A percentile compares a stretch with the other conserved stretches of the same genome.
Conservation (phyloP, 768 basidiomycete species). For the Russula vinacea region DNA sequence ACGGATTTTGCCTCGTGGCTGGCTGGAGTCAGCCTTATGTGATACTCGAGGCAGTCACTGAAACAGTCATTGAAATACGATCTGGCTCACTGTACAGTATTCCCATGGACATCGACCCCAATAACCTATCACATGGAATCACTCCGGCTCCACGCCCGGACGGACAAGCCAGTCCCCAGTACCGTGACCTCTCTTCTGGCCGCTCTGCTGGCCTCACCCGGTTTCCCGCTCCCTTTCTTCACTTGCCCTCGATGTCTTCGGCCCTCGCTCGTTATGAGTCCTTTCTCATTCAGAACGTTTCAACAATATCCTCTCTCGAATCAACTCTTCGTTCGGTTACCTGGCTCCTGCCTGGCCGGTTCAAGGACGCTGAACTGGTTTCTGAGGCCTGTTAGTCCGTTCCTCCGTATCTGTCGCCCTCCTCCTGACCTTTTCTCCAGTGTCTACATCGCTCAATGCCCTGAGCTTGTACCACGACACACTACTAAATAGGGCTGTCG, state of each 20-base stretch:
- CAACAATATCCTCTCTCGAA: conserved; percentile 84
- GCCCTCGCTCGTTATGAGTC: conserved; percentile 72
- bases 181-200: background rate
- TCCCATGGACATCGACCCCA: background rate
- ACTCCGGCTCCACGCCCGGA: background rate
- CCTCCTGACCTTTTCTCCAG: conserved; percentile 41
- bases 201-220: background rate
- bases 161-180: background rate
- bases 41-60: background rate
- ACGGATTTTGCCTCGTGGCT: conserved; percentile 21
- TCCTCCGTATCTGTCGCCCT: conserved; percentile 22
- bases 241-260: conserved; percentile 50
- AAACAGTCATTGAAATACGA: background rate
- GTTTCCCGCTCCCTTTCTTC: background rate
- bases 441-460: conserved; percentile 82
- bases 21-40: conserved; percentile 9
- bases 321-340: conserved; percentile 84
- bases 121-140: background rate
- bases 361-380: conserved; percentile 95
- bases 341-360: conserved; percentile 94
- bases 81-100: background rate
- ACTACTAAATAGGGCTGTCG: conserved; percentile 66
- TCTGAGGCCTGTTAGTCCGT: conserved; percentile 83
- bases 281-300: conserved; percentile 80
- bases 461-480: conserved; percentile 95